Evolutionary conservation across 2,329 filamentous ascomycete genomes (phyloP).

Genomic region (Penicillium sp.): DNA sequence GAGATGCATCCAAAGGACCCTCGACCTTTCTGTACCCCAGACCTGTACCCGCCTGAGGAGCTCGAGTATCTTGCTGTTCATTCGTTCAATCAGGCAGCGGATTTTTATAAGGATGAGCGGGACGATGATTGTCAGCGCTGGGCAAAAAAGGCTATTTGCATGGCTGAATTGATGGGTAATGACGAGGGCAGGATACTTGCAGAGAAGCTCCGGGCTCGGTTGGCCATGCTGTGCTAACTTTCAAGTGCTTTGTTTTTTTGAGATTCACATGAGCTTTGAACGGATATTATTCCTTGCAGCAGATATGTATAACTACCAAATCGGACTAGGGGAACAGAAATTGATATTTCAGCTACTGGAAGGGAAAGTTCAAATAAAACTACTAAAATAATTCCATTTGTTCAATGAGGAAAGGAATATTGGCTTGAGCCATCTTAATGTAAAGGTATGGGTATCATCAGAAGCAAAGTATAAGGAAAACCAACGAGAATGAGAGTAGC

Average conservation of each 20-base stretch:
- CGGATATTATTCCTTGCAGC: too few species aligned
- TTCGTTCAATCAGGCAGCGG: constrained; percentile 53
- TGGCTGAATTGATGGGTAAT: constrained; percentile 28
- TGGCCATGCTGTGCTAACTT: constrained; percentile 11
- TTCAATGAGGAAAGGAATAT: neutral
- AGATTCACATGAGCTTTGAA: too few species aligned
- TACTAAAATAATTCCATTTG: neutral
- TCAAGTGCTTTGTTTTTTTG: too few species aligned
- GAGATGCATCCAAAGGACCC: neutral
- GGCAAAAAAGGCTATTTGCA: constrained; percentile 34
- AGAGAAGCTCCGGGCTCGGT: neutral
- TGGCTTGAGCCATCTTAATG: constrained; percentile 7
- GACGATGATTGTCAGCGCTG: constrained; percentile 34
- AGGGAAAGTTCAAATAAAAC: too few species aligned
- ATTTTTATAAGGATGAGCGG: constrained; percentile 41
- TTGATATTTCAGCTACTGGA: too few species aligned
- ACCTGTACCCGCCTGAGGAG: constrained; percentile 49
- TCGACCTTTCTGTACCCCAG: neutral
- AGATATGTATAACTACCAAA: too few species aligned
- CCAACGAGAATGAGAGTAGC: constrained; percentile 4
- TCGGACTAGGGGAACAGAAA: too few species aligned
- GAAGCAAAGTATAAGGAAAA: constrained; percentile 11
- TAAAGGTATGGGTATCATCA: constrained; percentile 31
- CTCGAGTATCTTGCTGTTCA: constrained; percentile 54
- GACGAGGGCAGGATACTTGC: constrained; percentile 15